Evolutionary conservation across 495 filamentous ascomycete genomes (phyloP).

Genomic region (Xylaria sp.): DNA sequence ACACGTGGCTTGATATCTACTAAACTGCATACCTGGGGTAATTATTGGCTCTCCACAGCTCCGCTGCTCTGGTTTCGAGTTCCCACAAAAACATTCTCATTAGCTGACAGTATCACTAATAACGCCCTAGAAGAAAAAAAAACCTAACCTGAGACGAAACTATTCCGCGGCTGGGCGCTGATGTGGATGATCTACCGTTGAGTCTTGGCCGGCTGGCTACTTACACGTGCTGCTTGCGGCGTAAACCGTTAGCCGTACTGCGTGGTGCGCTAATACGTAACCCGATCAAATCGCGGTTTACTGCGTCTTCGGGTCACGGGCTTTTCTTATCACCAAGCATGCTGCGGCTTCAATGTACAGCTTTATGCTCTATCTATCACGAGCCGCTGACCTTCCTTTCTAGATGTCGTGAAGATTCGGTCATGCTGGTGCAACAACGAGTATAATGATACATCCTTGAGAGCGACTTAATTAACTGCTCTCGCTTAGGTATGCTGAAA

Average conservation of each 20-base stretch:
- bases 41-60: constrained; percentile 11
- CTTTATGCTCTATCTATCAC: constrained; percentile 35
- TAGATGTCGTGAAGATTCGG: constrained; percentile 31
- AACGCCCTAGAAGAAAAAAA: background rate
- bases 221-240: background rate
- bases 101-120: background rate
- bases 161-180: constrained; percentile 15
- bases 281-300: background rate
- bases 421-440: background rate
- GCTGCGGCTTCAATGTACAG: constrained; percentile 42
- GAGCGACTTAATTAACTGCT: background rate
- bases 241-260: background rate
- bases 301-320: constrained; percentile 37
- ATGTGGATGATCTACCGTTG: constrained; percentile 15
- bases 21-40: background rate
- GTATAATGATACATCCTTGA: constrained; percentile 9
- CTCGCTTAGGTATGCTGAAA: constrained; percentile 15
- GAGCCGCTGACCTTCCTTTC: constrained; percentile 47
- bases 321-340: constrained; percentile 38
- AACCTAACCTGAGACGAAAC: constrained; percentile 10
- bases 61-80: constrained; percentile 12
- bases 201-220: constrained; percentile 19
- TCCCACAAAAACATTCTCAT: constrained; percentile 10
- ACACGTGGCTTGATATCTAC: constrained; percentile 2
- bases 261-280: background rate